Conservation (phyloP, 176 grass and related monocot species). For the Hyparrhenia diplandra region DNA sequence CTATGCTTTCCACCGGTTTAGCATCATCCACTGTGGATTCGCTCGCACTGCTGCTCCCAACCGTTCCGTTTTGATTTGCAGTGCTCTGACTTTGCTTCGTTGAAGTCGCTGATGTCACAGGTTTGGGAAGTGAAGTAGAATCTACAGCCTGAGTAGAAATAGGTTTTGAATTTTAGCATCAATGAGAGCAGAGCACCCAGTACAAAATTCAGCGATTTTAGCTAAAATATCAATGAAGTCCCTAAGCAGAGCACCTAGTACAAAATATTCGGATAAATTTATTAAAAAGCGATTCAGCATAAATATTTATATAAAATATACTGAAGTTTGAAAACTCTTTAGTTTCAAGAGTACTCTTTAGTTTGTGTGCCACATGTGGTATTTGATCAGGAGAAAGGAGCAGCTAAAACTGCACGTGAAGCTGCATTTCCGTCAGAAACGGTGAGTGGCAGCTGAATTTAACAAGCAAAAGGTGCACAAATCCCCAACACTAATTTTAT, state of each 20-base stretch:
- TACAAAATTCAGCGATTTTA: background rate
- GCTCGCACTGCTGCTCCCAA: background rate
- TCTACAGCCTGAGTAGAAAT: constrained; percentile 1
- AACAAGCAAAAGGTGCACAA: background rate
- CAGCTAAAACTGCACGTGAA: background rate
- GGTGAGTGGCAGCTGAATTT: background rate
- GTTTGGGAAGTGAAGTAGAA: constrained; percentile 15
- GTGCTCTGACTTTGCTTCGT: background rate
- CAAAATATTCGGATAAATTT: too few species aligned
- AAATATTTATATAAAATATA: too few species aligned
- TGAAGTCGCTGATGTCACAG: background rate
- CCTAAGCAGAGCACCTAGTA: too few species aligned
- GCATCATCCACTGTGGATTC: background rate
- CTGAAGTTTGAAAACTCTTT: too few species aligned
- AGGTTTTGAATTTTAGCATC: background rate
- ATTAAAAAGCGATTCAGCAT: too few species aligned
- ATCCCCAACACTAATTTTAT: background rate
- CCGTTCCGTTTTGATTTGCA: constrained; percentile 16
- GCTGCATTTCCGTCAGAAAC: constrained; percentile 16
- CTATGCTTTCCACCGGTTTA: constrained; percentile 5
- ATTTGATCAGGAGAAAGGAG: background rate
- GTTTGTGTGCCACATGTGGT: background rate
- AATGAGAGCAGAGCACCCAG: background rate
- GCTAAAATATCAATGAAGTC: too few species aligned
- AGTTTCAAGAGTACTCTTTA: too few species aligned